Base-by-base conservation (phyloP, 2,329 filamentous ascomycete genomes). In the Alternaria triticimaculans region DNA sequence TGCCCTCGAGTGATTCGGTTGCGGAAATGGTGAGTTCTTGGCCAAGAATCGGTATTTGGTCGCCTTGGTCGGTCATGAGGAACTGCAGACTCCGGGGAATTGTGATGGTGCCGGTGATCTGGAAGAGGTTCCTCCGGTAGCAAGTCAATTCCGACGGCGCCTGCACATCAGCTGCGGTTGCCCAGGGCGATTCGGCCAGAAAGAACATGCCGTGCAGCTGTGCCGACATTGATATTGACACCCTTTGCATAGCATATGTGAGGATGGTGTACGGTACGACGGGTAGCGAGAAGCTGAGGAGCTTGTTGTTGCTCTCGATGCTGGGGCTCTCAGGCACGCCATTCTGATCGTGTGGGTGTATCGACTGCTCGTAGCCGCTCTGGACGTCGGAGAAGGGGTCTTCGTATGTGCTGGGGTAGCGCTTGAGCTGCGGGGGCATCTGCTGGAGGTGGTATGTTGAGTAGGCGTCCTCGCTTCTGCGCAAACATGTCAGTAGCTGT, bases 91-190 rank as follows among this genome's bases (percentile, higher is more conserved):
- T 90, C 66, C 93, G 85, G 2, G 94, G 93, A 14, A 94, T 86
- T 44, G 93, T 93, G 62, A 97, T 88, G 6, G 91, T 94, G 62
- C 95, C 95, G 65, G 94, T 97, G 75, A 97, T 96, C 80, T 97
- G 95, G 81, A 98, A 98, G 53, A 98, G 85, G 77, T 98, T 98
- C 51, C 95, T 89, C 68, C 95, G 91, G 81, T 98, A 98, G 85
- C 95, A 98, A 4, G 95, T 98, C 78, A 98, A 82, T 81, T 98
- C 95, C 56, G 88, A 93, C 1, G 77, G 82, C 50, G 86, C 83
- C 44, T 81, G 83, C 10, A 84, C 82, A 83, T 81, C 87, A 80
- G 79, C 89, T 79, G 84, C 82, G 5, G 85, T 82, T 65, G 85
- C 88, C 74, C 90, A 87, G 2, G 91, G 90, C 82, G 92, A 91